These are phyloP conservation scores for Nothophoma quercina DNA, from an alignment of 2,329 filamentous ascomycete genomes.

Conservation along the genomic window DNA sequence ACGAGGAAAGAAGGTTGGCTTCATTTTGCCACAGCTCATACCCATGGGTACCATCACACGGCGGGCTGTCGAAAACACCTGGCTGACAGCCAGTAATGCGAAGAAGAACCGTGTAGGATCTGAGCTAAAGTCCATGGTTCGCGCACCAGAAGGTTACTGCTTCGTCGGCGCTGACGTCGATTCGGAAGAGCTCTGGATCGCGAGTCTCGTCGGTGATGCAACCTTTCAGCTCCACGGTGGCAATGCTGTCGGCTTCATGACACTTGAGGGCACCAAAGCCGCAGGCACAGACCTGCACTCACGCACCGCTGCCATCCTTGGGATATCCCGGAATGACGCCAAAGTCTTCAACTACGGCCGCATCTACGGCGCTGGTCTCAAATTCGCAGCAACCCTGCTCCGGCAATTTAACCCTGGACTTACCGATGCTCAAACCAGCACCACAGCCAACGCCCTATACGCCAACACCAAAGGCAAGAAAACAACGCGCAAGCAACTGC, in stretches of 20 bases:
- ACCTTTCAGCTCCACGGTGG: conserved; percentile 95
- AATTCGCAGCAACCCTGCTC: conserved; percentile 88
- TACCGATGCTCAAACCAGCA: conserved; percentile 77
- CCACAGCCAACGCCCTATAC: conserved; percentile 82
- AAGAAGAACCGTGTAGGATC: conserved; percentile 96
- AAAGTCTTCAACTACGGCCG: conserved; percentile 99
- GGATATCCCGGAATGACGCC: conserved; percentile 92
- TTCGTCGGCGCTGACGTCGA: conserved; percentile 98
- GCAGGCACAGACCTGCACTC: conserved; percentile 95
- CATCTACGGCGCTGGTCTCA: conserved; percentile 96
- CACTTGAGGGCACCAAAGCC: conserved; percentile 91
- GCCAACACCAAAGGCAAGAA: conserved; percentile 89
- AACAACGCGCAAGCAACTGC: conserved; percentile 75
- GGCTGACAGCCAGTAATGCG: conserved; percentile 96
- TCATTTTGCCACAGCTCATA: conserved; percentile 93
- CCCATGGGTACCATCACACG: conserved; percentile 98
- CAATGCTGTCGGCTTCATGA: conserved; percentile 99
- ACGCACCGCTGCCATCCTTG: conserved; percentile 87
- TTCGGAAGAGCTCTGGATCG: conserved; percentile 97
- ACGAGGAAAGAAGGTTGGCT: conserved; percentile 63
- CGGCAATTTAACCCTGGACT: conserved; percentile 91
- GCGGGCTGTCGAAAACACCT: conserved; percentile 94
- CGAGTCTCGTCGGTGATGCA: conserved; percentile 90
- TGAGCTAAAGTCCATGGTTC: conserved; percentile 96
- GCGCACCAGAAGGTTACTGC: conserved; percentile 85